Conservation (phyloP, 2,329 filamentous ascomycete species). For the Epichloe baconii region DNA sequence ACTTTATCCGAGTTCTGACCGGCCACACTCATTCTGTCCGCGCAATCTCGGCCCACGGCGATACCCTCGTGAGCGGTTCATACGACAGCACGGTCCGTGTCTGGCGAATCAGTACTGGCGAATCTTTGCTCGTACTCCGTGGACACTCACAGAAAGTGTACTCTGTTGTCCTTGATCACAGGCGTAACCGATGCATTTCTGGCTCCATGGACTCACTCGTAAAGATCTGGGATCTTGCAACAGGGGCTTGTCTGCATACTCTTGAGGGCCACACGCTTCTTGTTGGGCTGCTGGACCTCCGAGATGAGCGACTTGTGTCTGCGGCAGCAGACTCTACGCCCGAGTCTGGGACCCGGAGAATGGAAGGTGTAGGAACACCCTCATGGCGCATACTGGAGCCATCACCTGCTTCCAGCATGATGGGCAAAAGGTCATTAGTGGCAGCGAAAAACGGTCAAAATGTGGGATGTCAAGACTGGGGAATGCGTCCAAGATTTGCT, state of each 20-base stretch:
- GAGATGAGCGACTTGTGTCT: conserved; percentile 80
- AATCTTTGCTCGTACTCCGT: conserved; percentile 68
- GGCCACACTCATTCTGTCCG: conserved; percentile 91
- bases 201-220: conserved; percentile 97
- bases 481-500: conserved; percentile 87
- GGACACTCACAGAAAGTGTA: conserved; percentile 93
- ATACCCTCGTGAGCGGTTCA: conserved; percentile 92
- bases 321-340: conserved; percentile 85
- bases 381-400: conserved; percentile 89
- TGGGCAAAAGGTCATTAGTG: conserved; percentile 89
- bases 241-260: conserved; percentile 72
- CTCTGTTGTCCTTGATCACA: conserved; percentile 85
- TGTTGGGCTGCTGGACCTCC: conserved; percentile 81
- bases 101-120: conserved; percentile 94
- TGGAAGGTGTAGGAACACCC: conserved; percentile 76
- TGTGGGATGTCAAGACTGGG: conserved; percentile 93
- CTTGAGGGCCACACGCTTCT: conserved; percentile 87
- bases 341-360: conserved; percentile 95
- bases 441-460: conserved; percentile 91
- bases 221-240: conserved; percentile 92
- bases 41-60: conserved; percentile 86
- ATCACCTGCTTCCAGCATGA: conserved; percentile 99
- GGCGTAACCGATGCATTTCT: conserved; percentile 88
- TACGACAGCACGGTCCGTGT: conserved; percentile 93
- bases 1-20: conserved; percentile 76